Conservation (phyloP, 768 basidiomycete species). For the Mycena pura region DNA sequence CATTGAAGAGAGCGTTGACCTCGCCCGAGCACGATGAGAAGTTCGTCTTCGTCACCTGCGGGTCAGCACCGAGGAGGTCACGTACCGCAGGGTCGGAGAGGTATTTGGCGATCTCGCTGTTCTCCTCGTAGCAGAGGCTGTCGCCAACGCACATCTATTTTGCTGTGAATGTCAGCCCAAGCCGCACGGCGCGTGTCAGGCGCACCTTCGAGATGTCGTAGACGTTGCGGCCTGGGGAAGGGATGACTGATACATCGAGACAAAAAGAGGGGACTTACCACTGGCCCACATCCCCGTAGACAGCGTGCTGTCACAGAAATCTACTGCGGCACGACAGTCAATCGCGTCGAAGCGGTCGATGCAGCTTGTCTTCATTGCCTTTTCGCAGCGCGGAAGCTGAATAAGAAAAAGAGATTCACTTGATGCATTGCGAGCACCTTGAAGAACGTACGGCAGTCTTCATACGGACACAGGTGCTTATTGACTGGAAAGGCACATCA, state of each 20-base stretch:
- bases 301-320: conserved; percentile 66
- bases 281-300: conserved; percentile 47
- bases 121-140: conserved; percentile 46
- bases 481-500: conserved; percentile 57
- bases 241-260: conserved; percentile 2
- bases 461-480: conserved; percentile 63
- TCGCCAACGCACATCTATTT: conserved; percentile 48
- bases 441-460: conserved; percentile 56
- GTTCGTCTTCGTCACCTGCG: conserved; percentile 51
- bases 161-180: background rate
- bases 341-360: conserved; percentile 70
- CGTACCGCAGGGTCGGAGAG: conserved; percentile 66
- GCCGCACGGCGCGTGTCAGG: conserved; percentile 43
- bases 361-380: conserved; percentile 61
- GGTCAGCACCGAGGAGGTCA: conserved; percentile 66
- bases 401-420: background rate
- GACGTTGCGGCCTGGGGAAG: conserved; percentile 51
- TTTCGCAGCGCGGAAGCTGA: conserved; percentile 70
- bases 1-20: conserved; percentile 58
- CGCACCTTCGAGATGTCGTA: conserved; percentile 73
- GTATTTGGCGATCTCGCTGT: conserved; percentile 56
- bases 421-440: background rate
- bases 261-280: conserved; percentile 36
- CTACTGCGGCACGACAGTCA: conserved; percentile 64
- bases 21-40: conserved; percentile 62